phyloP scores from a whole-genome alignment of 179 eudicot genomes.

The Silene vulgaris region DNA sequence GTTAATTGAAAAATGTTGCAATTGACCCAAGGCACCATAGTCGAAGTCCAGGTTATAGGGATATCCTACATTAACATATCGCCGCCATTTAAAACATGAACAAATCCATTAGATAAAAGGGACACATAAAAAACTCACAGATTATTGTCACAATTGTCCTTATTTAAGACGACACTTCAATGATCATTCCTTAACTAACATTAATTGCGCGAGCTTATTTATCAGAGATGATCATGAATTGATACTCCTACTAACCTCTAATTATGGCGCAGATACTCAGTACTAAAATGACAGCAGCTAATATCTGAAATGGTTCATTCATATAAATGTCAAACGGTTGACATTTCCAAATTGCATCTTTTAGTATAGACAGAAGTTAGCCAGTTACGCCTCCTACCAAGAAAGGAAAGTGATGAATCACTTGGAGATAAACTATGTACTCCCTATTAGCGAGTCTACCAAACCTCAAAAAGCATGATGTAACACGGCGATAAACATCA shows the following conservation, averaged over 20 bases:
- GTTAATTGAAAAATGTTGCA: constrained; percentile 86
- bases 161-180: neutral
- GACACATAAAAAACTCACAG: neutral
- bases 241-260: neutral
- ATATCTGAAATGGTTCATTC: neutral
- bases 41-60: constrained; percentile 84
- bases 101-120: neutral
- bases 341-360: neutral
- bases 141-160: neutral
- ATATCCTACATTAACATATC: constrained; percentile 35
- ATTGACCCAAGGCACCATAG: constrained; percentile 69
- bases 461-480: no score
- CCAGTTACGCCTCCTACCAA: no score
- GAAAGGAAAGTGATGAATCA: no score
- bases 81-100: neutral
- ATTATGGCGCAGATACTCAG: neutral
- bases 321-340: neutral
- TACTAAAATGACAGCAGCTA: neutral
- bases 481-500: no score
- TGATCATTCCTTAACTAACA: neutral
- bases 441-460: no score
- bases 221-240: neutral
- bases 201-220: neutral
- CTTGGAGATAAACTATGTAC: no score
- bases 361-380: neutral